Evolutionary conservation across 306 rosid genomes (phyloP).

Genomic region (Rubus idaeus): DNA sequence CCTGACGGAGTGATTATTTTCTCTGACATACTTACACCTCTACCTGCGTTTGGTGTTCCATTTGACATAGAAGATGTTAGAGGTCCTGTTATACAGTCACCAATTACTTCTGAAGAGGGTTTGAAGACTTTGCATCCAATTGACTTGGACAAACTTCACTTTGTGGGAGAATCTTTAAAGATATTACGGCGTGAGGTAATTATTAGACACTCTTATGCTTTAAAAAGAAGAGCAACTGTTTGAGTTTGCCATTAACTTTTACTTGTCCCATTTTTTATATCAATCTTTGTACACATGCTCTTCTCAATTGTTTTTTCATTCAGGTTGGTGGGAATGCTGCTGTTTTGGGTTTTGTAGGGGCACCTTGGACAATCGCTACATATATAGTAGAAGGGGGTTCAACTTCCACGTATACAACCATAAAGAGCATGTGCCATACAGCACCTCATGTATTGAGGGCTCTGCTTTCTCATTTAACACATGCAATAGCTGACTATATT

Average conservation of each 20-base stretch:
- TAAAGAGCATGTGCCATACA: slow-evolving; percentile 97
- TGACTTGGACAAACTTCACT: slow-evolving; percentile 72
- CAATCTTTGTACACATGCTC: neutral
- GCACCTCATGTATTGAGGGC: slow-evolving; percentile 78
- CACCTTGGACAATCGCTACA: slow-evolving; percentile 98
- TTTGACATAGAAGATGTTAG: slow-evolving; percentile 91
- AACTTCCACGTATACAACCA: slow-evolving; percentile 78
- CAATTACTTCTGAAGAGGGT: slow-evolving; percentile 78
- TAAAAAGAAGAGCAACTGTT: slow-evolving; percentile 8
- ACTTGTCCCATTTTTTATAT: neutral
- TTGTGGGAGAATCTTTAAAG: slow-evolving; percentile 84
- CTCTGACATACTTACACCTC: slow-evolving; percentile 96
- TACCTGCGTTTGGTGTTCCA: slow-evolving; percentile 89
- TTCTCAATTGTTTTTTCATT: slow-evolving; percentile 17
- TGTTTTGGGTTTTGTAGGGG: slow-evolving; percentile 97
- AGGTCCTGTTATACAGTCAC: slow-evolving; percentile 93
- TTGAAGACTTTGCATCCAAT: slow-evolving; percentile 75
- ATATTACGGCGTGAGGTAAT: slow-evolving; percentile 72
- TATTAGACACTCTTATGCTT: slow-evolving; percentile 15
- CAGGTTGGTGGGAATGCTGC: slow-evolving; percentile 88
- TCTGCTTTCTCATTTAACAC: slow-evolving; percentile 83
- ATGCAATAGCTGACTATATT: slow-evolving; percentile 80
- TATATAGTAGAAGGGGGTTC: slow-evolving; percentile 97
- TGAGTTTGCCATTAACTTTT: slow-evolving; percentile 1
- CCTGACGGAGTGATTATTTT: slow-evolving; percentile 97